These are phyloP conservation scores for Urochloa ruziziensis DNA, from an alignment of 176 grass and related monocot genomes.

Conservation along the genomic window DNA sequence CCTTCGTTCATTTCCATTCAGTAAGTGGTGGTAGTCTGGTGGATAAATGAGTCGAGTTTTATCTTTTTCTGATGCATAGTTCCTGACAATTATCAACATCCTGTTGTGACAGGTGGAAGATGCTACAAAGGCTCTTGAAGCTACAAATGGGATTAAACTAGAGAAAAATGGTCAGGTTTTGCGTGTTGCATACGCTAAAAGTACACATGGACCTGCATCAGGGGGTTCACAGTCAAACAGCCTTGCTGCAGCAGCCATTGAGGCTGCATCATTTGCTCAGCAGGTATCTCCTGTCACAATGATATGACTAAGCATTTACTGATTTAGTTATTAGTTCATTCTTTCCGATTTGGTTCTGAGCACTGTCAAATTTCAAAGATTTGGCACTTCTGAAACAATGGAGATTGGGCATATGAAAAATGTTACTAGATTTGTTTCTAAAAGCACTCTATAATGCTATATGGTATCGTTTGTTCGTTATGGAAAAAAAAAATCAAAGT, in stretches of 20 bases:
- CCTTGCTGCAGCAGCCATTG: conserved; percentile 95
- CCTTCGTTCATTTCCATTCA: conserved; percentile 97
- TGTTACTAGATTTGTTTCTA: not conserved
- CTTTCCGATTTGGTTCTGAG: not conserved
- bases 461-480: not conserved
- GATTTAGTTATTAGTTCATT: not conserved
- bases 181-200: conserved; percentile 97
- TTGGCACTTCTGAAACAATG: not conserved
- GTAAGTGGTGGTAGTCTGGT: conserved; percentile 44
- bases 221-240: conserved; percentile 73
- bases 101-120: conserved; percentile 75
- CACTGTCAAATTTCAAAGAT: not conserved
- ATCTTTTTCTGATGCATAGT: not conserved
- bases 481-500: not conserved
- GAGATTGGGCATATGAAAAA: not conserved
- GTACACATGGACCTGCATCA: conserved; percentile 75
- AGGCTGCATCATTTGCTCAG: conserved; percentile 98
- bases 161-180: conserved; percentile 92
- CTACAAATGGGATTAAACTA: conserved; percentile 89
- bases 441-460: not conserved
- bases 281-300: conserved; percentile 49
- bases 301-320: not conserved
- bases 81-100: conserved; percentile 9
- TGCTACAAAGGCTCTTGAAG: conserved; percentile 96
- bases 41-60: not conserved